phyloP scores from a whole-genome alignment of 176 grass and related monocot genomes.

The Bromus sterilis region DNA sequence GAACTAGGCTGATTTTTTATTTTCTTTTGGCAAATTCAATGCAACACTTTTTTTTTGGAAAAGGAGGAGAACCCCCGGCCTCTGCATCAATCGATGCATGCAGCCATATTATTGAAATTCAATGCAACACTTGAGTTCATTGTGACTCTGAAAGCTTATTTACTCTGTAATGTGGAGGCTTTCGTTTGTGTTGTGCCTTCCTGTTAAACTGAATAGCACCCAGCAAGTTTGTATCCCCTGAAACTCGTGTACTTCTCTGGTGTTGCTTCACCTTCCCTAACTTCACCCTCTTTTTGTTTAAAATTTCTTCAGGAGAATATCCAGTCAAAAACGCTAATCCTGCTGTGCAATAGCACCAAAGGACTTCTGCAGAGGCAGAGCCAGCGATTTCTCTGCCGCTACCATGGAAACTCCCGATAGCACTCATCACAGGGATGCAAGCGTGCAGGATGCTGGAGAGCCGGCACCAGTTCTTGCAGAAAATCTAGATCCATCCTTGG shows the following conservation, averaged over 20 bases:
- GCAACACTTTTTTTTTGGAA: too few species aligned
- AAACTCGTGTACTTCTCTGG: neutral
- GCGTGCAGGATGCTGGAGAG: neutral
- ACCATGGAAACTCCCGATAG: constrained; percentile 29
- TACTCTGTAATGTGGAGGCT: neutral
- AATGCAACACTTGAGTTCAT: neutral
- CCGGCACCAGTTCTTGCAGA: constrained; percentile 2
- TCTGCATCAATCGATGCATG: too few species aligned
- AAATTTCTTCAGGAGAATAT: constrained; percentile 16
- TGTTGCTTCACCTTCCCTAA: neutral
- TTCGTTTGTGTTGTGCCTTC: neutral
- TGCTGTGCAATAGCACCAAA: constrained; percentile 12
- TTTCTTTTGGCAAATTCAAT: too few species aligned
- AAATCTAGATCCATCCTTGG: neutral
- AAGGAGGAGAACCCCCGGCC: too few species aligned
- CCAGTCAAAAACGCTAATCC: neutral
- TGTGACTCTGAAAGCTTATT: neutral
- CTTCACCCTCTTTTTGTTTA: neutral
- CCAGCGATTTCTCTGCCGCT: neutral
- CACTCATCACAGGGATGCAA: neutral
- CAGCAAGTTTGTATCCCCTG: neutral
- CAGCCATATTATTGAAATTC: too few species aligned
- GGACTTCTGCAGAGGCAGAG: neutral
- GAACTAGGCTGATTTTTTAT: neutral
- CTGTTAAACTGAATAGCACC: neutral